Evolutionary conservation across 768 basidiomycete genomes (phyloP).

Genomic region (Suillus subalutaceus): DNA sequence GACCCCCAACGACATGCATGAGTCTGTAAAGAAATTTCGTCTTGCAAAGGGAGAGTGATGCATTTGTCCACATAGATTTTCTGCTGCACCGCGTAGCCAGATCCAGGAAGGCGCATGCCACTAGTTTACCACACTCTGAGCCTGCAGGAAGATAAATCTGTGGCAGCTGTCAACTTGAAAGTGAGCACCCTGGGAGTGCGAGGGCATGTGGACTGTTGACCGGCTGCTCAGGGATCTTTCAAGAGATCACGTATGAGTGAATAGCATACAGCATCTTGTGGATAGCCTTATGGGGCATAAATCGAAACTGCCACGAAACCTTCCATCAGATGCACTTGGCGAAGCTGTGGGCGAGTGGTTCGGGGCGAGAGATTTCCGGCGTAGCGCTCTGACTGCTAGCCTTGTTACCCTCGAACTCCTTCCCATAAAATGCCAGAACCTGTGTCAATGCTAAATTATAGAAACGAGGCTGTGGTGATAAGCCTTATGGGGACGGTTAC

Average conservation of each 20-base stretch:
- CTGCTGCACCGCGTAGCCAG: background rate
- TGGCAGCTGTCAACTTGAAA: background rate
- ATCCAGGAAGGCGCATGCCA: background rate
- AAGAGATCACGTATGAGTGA: background rate
- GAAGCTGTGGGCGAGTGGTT: background rate
- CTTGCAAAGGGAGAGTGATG: background rate
- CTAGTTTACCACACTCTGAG: background rate
- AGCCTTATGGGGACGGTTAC: background rate
- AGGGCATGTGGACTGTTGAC: background rate
- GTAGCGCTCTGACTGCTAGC: background rate
- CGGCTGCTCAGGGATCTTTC: background rate
- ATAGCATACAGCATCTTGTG: background rate
- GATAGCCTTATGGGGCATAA: background rate
- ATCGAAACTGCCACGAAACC: background rate
- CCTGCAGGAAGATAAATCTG: background rate
- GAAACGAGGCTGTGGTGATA: constrained; percentile 11
- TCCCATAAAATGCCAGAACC: background rate
- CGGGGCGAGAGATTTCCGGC: background rate
- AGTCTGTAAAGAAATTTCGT: background rate
- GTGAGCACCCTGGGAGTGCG: background rate
- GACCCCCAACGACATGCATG: background rate
- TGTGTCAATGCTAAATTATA: background rate
- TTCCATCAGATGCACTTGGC: background rate
- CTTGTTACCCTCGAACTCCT: background rate
- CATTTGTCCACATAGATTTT: background rate